Conservation (phyloP, 345 rosid species). For the Erucastrum elatum region DNA sequence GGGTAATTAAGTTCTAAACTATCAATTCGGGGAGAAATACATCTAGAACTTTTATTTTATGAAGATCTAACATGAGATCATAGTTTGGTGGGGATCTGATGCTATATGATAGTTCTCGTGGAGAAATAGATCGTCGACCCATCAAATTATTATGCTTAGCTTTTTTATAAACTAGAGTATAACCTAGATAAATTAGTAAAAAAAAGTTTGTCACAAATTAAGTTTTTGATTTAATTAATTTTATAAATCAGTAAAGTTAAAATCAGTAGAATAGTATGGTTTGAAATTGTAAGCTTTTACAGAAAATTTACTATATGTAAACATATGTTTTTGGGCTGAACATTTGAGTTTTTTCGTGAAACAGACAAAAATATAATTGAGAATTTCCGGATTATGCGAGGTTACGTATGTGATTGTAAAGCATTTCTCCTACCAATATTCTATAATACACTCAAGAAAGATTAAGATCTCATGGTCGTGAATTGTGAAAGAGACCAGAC, state of each 20-base stretch:
- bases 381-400: background rate
- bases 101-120: no score
- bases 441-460: background rate
- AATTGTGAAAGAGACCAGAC: slow-evolving; percentile 32
- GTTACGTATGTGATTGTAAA: background rate
- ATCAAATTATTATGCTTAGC: background rate
- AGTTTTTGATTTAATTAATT: background rate
- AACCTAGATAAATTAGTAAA: background rate
- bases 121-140: no score
- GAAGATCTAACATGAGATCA: no score
- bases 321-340: background rate
- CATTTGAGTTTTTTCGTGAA: background rate
- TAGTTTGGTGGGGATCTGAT: no score
- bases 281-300: background rate
- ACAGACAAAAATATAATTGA: background rate
- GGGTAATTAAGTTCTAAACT: no score
- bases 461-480: background rate
- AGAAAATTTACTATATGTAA: background rate
- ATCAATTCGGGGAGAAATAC: no score
- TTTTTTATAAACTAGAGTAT: background rate
- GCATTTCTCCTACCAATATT: background rate
- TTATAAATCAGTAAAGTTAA: background rate
- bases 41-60: no score
- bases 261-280: no score
- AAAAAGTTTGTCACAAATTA: background rate